These are phyloP conservation scores for Fusarium mexicanum DNA, from an alignment of 2,329 filamentous ascomycete genomes.

Conservation along the genomic window DNA sequence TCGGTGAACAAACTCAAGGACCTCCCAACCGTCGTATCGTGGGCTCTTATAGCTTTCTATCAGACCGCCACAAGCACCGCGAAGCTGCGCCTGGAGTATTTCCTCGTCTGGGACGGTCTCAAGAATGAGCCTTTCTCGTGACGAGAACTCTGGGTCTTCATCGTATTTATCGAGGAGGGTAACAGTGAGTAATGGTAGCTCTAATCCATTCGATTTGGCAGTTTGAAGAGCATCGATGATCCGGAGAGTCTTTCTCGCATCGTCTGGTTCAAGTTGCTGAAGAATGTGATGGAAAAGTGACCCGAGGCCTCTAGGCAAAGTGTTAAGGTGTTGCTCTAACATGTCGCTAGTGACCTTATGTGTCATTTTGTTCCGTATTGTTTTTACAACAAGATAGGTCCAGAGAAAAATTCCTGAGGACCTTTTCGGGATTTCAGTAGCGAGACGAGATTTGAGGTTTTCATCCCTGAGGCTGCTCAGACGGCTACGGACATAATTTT, in stretches of 20 bases:
- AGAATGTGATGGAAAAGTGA: background rate
- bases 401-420: background rate
- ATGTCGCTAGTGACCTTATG: background rate
- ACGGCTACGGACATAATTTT: fast-evolving
- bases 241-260: background rate
- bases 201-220: fast-evolving
- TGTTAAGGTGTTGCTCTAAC: background rate
- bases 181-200: background rate
- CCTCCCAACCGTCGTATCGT: fast-evolving
- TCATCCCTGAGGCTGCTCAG: background rate
- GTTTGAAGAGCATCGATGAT: background rate
- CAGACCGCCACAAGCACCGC: background rate
- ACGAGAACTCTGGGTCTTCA: background rate
- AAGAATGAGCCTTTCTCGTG: no score
- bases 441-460: fast-evolving
- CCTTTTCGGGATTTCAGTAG: fast-evolving
- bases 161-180: background rate
- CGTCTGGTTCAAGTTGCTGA: background rate
- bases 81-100: background rate
- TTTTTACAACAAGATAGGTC: background rate
- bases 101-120: fast-evolving
- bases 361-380: background rate
- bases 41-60: background rate
- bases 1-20: background rate
- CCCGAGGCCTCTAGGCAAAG: background rate